phyloP scores from a whole-genome alignment of 2,329 filamentous ascomycete species.

The Paecilomyces formosus region DNA sequence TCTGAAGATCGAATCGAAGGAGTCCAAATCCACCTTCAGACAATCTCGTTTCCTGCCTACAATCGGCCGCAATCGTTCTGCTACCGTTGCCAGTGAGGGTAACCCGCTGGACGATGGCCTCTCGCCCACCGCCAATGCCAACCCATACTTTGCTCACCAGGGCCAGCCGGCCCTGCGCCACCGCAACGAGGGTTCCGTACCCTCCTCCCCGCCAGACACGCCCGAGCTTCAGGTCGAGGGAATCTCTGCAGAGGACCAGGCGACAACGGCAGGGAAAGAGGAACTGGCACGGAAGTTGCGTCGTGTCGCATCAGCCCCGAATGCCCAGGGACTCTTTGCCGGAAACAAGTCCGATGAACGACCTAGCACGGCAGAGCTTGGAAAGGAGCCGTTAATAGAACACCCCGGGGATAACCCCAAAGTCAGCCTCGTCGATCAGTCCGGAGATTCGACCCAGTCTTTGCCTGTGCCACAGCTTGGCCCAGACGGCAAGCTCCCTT shows the following conservation, averaged over 20 bases:
- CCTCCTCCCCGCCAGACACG: constrained; percentile 86
- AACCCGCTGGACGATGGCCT: constrained; percentile 81
- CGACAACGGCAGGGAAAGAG: constrained; percentile 77
- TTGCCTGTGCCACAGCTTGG: constrained; percentile 26
- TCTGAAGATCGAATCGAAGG: constrained; percentile 56
- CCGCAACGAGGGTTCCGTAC: constrained; percentile 88
- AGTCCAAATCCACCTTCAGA: constrained; percentile 63
- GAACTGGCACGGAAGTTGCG: constrained; percentile 88
- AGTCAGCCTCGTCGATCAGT: constrained; percentile 47
- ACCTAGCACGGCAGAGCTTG: constrained; percentile 77
- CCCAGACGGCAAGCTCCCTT: constrained; percentile 57
- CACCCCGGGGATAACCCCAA: constrained; percentile 48
- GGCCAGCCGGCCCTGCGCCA: constrained; percentile 88
- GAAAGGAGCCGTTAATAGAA: constrained; percentile 67
- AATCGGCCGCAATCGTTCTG: constrained; percentile 79
- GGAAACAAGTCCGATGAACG: constrained; percentile 54
- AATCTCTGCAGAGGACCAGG: constrained; percentile 57
- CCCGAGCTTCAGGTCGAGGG: constrained; percentile 69
- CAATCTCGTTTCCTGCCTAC: constrained; percentile 85
- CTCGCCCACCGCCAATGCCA: constrained; percentile 88
- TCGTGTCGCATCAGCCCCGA: constrained; percentile 91
- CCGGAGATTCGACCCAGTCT: constrained; percentile 17
- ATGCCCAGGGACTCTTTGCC: constrained; percentile 86
- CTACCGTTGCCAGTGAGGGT: constrained; percentile 87
- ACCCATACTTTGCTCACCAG: constrained; percentile 96